Evolutionary conservation across 371 early-diverging fungal species (phyloP).

Genomic region (Mucor plumbeus): DNA sequence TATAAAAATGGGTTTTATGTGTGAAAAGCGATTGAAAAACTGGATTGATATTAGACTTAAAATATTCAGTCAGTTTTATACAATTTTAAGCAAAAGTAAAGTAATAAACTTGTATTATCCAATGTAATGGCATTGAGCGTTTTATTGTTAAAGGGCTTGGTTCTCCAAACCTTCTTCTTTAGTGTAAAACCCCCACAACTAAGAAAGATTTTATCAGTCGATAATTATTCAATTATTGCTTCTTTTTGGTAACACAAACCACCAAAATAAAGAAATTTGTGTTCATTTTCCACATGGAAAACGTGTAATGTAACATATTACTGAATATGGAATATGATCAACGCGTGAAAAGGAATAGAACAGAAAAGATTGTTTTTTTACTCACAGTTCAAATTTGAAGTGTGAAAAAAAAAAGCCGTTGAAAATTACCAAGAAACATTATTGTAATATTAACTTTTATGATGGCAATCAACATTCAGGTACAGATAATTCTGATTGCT

Average conservation of each 20-base stretch:
- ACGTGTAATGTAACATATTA: constrained; percentile 15
- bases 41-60: constrained; percentile 18
- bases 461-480: not conserved
- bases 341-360: constrained; percentile 9
- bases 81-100: not conserved
- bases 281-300: constrained; percentile 24
- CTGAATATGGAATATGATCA: constrained; percentile 23
- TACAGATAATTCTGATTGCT: not conserved
- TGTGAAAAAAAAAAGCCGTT: not conserved
- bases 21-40: not conserved
- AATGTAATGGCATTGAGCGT: constrained; percentile 4
- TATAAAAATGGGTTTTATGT: not conserved
- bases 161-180: constrained; percentile 12
- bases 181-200: not conserved
- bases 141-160: not conserved
- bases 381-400: not conserved
- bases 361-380: not conserved
- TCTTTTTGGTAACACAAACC: not conserved
- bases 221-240: constrained; percentile 7
- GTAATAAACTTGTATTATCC: not conserved
- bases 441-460: too few species aligned
- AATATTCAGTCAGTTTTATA: constrained; percentile 10
- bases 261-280: constrained; percentile 13
- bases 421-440: not conserved
- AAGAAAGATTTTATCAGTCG: constrained; percentile 14